A percentile compares a stretch with the other conserved stretches of the same genome.
Evolutionary conservation across 495 filamentous ascomycete genomes (phyloP).

Genomic region (Trichoderma virens): DNA sequence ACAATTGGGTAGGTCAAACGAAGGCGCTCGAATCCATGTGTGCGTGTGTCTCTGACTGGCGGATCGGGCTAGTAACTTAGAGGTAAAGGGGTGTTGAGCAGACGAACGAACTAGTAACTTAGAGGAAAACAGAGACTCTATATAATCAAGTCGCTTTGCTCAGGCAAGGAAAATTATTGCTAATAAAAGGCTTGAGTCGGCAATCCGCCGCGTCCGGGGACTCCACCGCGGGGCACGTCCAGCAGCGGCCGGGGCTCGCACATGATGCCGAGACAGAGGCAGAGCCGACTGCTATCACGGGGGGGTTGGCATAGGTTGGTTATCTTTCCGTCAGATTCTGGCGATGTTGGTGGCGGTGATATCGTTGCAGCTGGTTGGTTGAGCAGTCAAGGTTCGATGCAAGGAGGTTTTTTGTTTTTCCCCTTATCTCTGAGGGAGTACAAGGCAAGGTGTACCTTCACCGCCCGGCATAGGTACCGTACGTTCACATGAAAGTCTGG

Average conservation of each 20-base stretch:
- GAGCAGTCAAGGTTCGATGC: too few species aligned
- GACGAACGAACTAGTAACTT: constrained; percentile 4
- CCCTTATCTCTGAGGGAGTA: too few species aligned
- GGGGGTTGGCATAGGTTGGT: too few species aligned
- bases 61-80: constrained; percentile 9
- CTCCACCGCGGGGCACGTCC: not conserved
- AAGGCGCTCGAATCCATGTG: constrained; percentile 7
- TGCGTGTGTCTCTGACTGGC: constrained; percentile 2
- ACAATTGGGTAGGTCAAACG: constrained; percentile 1
- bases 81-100: constrained; percentile 8
- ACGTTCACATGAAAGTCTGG: too few species aligned
- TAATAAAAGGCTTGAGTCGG: not conserved
- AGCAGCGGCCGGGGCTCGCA: not conserved
- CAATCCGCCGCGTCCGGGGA: constrained; percentile 4
- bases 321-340: too few species aligned
- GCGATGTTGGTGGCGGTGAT: too few species aligned
- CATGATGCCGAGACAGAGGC: not conserved
- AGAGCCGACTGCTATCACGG: not conserved
- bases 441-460: too few species aligned
- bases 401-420: too few species aligned
- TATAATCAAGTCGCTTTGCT: constrained; percentile 7
- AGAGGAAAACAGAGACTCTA: constrained; percentile 9
- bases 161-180: not conserved
- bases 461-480: too few species aligned
- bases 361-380: too few species aligned